Conservation (phyloP, 371 early-diverging fungal species). For the Capillidium heterosporum region DNA sequence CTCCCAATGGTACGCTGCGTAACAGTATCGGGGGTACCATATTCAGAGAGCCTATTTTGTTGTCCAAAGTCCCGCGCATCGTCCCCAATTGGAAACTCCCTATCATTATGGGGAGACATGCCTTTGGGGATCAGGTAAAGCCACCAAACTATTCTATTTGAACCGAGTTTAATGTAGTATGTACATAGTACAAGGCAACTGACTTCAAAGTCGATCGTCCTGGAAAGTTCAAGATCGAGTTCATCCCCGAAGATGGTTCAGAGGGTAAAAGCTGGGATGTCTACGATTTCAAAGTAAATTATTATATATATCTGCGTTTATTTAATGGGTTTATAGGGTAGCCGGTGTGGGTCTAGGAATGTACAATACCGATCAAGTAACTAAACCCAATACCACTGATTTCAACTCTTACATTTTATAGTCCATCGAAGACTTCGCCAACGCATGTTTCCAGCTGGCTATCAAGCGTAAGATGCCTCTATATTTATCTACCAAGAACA, state of each 20-base stretch:
- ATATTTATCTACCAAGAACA: slow-evolving; percentile 94
- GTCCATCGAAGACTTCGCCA: slow-evolving; percentile 85
- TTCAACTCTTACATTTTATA: slow-evolving; percentile 4
- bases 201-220: slow-evolving; percentile 80
- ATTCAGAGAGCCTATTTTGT: slow-evolving; percentile 92
- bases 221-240: slow-evolving; percentile 74
- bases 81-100: slow-evolving; percentile 92
- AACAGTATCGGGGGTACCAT: slow-evolving; percentile 94
- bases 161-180: slow-evolving; percentile 1
- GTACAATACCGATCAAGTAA: slow-evolving; percentile 74
- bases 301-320: slow-evolving; percentile 2
- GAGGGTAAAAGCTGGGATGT: slow-evolving; percentile 41
- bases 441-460: slow-evolving; percentile 88
- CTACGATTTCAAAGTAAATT: slow-evolving; percentile 42
- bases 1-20: slow-evolving; percentile 94
- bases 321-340: slow-evolving; percentile 12
- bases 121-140: slow-evolving; percentile 84
- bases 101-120: slow-evolving; percentile 91
- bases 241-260: slow-evolving; percentile 65
- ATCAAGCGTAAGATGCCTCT: slow-evolving; percentile 67
- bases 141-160: neutral
- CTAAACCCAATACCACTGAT: neutral
- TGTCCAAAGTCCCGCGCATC: slow-evolving; percentile 72
- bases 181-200: slow-evolving; percentile 69
- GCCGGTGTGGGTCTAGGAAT: slow-evolving; percentile 87